Base-by-base conservation (phyloP, 768 basidiomycete species). In the Galerina marginata region DNA sequence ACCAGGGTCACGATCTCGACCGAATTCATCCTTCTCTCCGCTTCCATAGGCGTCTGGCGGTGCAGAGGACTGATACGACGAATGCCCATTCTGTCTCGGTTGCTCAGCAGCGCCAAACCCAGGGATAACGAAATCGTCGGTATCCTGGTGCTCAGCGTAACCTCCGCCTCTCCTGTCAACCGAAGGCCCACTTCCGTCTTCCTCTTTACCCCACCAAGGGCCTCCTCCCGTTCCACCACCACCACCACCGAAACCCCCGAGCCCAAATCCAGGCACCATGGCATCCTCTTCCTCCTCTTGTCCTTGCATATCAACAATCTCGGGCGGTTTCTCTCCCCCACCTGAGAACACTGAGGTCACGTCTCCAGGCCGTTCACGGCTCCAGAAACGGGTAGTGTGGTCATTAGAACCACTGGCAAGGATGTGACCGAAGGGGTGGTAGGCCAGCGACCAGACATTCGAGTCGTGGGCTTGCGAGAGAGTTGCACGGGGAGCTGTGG, bases 311-410 rank as follows among this genome's bases (percentile, higher is more conserved):
- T 87, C 89, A 15, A 74, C 77, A 40, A 84, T 77, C 66, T 89
- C 90, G 0, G 91, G 90, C 11, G 93, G 93, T 74, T 92, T 92
- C 78, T 94, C 92, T 14, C 91, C 92, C 6, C 90, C 91, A 7
- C 86, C 89, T 0, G 86, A 86, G 73, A 93, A 93, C 43, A 88
- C 92, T 55, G 84, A 86, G n/a, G 83, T 80, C 1, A 83, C 81
- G 66, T 93, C 92, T n/a, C 93, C 92, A 0, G 93, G 93, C 3
- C 93, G 84, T 70, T 95, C 93, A 67, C 96, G 86, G 49, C 90
- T 89, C 96, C 97, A 99, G 83, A 99, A 99, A n/a, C 96, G 86
- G 6, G 96, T 97, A 5, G 97, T 98, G 77, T 96, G 94, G 80
- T 99, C 97, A 79, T 97, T 99, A n/a, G 92, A 92, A 9, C 91